Conservation (phyloP, 2,329 filamentous ascomycete genomes). For the Diaporthe amygdali region DNA sequence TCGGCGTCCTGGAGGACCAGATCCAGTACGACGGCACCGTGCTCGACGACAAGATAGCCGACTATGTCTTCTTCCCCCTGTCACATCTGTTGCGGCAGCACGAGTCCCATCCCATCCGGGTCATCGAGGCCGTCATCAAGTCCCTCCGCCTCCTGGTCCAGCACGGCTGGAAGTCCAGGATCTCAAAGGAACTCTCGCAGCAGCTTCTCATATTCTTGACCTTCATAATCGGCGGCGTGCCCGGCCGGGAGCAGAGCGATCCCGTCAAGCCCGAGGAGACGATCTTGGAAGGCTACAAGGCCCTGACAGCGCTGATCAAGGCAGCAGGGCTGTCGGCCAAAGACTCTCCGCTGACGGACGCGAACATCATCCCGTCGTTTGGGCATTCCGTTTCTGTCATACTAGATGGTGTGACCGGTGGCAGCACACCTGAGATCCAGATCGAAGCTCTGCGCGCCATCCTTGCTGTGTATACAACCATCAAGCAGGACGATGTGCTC, state of each 20-base stretch:
- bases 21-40: conserved; percentile 48
- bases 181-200: conserved; percentile 75
- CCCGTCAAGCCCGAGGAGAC: conserved; percentile 73
- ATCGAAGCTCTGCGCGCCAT: conserved; percentile 71
- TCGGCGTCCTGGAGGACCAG: conserved; percentile 51
- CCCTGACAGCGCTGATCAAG: conserved; percentile 69
- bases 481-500: conserved; percentile 76
- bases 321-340: conserved; percentile 57
- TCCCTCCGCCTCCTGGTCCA: conserved; percentile 76
- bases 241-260: conserved; percentile 56
- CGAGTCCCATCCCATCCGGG: conserved; percentile 70
- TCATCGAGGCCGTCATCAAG: conserved; percentile 77
- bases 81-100: conserved; percentile 84
- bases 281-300: conserved; percentile 71
- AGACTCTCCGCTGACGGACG: conserved; percentile 55
- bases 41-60: conserved; percentile 82
- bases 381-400: conserved; percentile 84
- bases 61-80: conserved; percentile 94
- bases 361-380: conserved; percentile 74
- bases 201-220: conserved; percentile 87
- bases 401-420: conserved; percentile 73
- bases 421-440: conserved; percentile 71
- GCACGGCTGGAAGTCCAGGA: conserved; percentile 77
- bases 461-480: conserved; percentile 62
- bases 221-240: conserved; percentile 77